A percentile compares a stretch with the other conserved stretches of the same genome.
Conservation (phyloP, 1,139 yeast genomes). For the Zygoascus sp. region DNA sequence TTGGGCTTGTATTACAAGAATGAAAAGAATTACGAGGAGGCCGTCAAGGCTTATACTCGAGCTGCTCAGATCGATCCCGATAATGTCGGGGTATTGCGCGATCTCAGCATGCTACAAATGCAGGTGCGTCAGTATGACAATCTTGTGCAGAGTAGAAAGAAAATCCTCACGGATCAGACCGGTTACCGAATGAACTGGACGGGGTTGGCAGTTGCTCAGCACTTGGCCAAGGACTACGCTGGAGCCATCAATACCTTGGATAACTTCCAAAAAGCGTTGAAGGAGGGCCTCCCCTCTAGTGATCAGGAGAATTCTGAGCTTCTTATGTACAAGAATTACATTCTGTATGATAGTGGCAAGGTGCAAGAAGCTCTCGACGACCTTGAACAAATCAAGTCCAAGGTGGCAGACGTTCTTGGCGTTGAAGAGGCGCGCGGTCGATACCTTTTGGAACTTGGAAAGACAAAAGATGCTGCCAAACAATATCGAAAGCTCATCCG, state of each 20-base stretch:
- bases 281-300: constrained; percentile 52
- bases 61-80: constrained; percentile 76
- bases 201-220: constrained; percentile 79
- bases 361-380: constrained; percentile 58
- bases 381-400: constrained; percentile 48
- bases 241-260: constrained; percentile 68
- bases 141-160: constrained; percentile 59
- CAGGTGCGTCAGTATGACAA: constrained; percentile 72
- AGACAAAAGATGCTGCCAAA: constrained; percentile 56
- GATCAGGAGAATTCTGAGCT: constrained; percentile 78
- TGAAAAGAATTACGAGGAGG: constrained; percentile 64
- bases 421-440: constrained; percentile 65
- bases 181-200: constrained; percentile 94
- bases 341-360: constrained; percentile 63
- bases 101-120: constrained; percentile 71
- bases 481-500: constrained; percentile 67
- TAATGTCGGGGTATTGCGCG: constrained; percentile 76
- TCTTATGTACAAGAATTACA: constrained; percentile 62
- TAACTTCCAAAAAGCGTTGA: constrained; percentile 69
- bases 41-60: constrained; percentile 74
- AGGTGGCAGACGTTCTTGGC: constrained; percentile 60
- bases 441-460: constrained; percentile 46
- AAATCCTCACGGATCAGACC: constrained; percentile 67
- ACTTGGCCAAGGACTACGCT: constrained; percentile 60
- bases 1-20: constrained; percentile 79